Evolutionary conservation across 2,329 filamentous ascomycete species (phyloP).

Genomic region (Aureobasidium sp.): DNA sequence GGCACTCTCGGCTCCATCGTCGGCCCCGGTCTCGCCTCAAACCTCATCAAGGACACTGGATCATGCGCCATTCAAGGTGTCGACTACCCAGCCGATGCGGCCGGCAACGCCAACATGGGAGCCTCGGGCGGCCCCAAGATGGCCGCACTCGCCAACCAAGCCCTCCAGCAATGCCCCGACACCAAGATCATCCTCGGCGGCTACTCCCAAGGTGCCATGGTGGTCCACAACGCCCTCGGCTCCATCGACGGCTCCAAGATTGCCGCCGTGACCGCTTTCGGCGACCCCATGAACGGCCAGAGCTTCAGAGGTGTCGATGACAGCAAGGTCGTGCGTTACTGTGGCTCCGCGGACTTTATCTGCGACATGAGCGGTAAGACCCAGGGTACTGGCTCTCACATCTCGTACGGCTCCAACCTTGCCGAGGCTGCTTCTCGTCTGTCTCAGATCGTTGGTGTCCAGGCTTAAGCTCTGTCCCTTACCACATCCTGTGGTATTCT

Average conservation of each 20-base stretch:
- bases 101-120: constrained; percentile 16
- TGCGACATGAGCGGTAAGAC: constrained; percentile 17
- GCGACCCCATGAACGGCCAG: constrained; percentile 22
- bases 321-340: constrained; percentile 19
- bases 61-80: constrained; percentile 20
- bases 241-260: constrained; percentile 18
- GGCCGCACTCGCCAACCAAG: constrained; percentile 18
- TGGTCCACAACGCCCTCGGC: constrained; percentile 19
- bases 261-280: constrained; percentile 22
- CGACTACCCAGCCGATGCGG: constrained; percentile 21
- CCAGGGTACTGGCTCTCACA: constrained; percentile 18
- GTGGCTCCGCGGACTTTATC: constrained; percentile 18
- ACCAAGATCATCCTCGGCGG: constrained; percentile 23
- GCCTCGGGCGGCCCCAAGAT: constrained; percentile 19
- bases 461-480: not conserved
- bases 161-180: constrained; percentile 20
- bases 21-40: constrained; percentile 26
- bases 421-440: constrained; percentile 20
- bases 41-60: constrained; percentile 16
- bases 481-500: no score
- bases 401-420: constrained; percentile 19
- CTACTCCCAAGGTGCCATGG: constrained; percentile 22
- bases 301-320: constrained; percentile 19
- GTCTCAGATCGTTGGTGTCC: constrained; percentile 5
- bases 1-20: constrained; percentile 44